These are phyloP conservation scores for Neltuma alba DNA, from an alignment of 306 rosid species.

Conservation along the genomic window DNA sequence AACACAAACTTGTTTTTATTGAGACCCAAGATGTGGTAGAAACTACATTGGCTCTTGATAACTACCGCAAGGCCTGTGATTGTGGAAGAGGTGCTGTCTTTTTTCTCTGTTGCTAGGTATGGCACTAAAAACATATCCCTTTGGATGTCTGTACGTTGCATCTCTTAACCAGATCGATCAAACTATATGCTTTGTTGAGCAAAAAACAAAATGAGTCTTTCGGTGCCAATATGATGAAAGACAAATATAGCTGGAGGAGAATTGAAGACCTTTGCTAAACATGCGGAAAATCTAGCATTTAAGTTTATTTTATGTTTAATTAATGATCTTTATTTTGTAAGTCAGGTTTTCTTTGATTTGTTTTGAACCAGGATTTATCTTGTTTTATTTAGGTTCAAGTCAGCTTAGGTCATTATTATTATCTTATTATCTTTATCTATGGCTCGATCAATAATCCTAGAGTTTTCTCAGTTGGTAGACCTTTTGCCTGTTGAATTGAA, in stretches of 20 bases:
- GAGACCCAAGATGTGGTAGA: slow-evolving; percentile 96
- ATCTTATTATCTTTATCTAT: too few relatives aligned
- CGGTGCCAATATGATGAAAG: not conserved
- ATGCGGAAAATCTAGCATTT: too few relatives aligned
- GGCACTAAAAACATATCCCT: not conserved
- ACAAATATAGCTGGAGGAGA: not conserved
- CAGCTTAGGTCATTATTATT: too few relatives aligned
- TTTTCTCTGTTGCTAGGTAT: slow-evolving; percentile 92
- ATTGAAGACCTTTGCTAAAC: too few relatives aligned
- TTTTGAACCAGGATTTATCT: too few relatives aligned
- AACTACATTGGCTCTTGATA: slow-evolving; percentile 94
- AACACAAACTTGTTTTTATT: slow-evolving; percentile 88
- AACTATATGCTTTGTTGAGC: not conserved
- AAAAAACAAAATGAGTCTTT: slow-evolving; percentile 1
- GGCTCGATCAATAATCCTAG: too few relatives aligned
- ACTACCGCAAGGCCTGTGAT: slow-evolving; percentile 94
- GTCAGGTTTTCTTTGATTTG: too few relatives aligned
- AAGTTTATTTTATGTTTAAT: too few relatives aligned
- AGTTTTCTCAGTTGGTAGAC: too few relatives aligned
- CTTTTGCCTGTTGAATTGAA: too few relatives aligned
- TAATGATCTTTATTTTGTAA: too few relatives aligned
- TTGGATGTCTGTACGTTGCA: not conserved
- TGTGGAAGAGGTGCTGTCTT: slow-evolving; percentile 98
- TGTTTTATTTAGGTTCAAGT: not conserved
- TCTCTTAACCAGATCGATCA: slow-evolving; percentile 9